Percentiles rank a stretch among this genome's conserved stretches.
phyloP scores from a whole-genome alignment of 2,329 filamentous ascomycete species.

The Monosporascus ibericus region DNA sequence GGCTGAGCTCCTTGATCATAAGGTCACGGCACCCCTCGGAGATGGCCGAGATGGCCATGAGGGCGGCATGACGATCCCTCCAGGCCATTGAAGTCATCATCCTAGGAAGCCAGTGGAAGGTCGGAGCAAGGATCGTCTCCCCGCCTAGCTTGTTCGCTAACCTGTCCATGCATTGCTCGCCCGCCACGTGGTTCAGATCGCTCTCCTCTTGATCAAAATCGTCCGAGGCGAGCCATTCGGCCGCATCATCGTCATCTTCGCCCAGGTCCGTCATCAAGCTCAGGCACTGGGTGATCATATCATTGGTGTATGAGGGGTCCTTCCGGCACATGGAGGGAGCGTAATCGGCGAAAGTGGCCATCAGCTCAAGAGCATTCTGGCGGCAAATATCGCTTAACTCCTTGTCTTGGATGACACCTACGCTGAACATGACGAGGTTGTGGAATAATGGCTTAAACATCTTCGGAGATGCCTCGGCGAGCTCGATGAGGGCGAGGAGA shows the following conservation, averaged over 20 bases:
- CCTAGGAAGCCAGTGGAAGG: constrained; percentile 91
- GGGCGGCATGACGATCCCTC: constrained; percentile 90
- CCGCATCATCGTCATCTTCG: constrained; percentile 86
- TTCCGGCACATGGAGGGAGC: constrained; percentile 93
- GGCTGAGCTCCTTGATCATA: constrained; percentile 90
- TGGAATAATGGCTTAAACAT: constrained; percentile 98
- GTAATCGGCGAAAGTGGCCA: constrained; percentile 97
- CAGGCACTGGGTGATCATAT: constrained; percentile 98
- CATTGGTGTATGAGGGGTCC: constrained; percentile 81
- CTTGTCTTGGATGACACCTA: constrained; percentile 93
- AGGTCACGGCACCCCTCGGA: constrained; percentile 94
- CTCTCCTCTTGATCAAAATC: constrained; percentile 95
- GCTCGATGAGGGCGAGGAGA: constrained; percentile 83
- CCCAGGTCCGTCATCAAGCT: constrained; percentile 98
- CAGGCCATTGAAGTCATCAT: constrained; percentile 97
- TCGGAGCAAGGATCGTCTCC: constrained; percentile 84
- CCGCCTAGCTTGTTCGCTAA: constrained; percentile 95
- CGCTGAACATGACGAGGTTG: constrained; percentile 85
- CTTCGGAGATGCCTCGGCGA: constrained; percentile 89
- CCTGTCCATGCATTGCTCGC: constrained; percentile 97
- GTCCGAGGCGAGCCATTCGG: constrained; percentile 88
- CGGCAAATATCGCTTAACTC: constrained; percentile 83
- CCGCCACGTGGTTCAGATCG: constrained; percentile 93
- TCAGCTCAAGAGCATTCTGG: constrained; percentile 92
- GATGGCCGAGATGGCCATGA: constrained; percentile 98